phyloP scores from a whole-genome alignment of 495 filamentous ascomycete genomes.

The Astrothelium macrocarpum region DNA sequence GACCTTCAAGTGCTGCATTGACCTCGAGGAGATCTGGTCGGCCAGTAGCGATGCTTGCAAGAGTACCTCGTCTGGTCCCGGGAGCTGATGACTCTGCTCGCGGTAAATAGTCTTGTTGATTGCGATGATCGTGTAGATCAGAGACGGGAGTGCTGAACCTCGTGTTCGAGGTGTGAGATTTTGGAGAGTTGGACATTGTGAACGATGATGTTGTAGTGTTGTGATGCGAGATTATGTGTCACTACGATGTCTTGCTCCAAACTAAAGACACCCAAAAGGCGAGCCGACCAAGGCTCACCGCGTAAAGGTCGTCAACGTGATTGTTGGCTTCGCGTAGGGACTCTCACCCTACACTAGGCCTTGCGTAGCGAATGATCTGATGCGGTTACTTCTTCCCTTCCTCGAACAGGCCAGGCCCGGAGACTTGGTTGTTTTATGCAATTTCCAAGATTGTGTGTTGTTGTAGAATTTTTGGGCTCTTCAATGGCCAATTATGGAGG shows the following conservation, averaged over 20 bases:
- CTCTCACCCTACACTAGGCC: conserved; percentile 39
- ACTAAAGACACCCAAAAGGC: conserved; percentile 12
- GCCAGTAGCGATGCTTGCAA: conserved; percentile 29
- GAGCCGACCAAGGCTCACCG: conserved; percentile 35
- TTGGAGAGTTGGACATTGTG: conserved; percentile 45
- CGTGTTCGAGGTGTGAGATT: conserved; percentile 49
- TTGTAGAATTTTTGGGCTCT: conserved; percentile 14
- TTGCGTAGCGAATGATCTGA: neutral
- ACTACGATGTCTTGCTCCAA: conserved; percentile 11
- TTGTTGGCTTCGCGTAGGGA: conserved; percentile 34
- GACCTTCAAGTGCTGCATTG: conserved; percentile 42
- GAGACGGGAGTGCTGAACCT: conserved; percentile 70
- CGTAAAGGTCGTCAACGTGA: conserved; percentile 28
- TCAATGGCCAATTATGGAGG: conserved; percentile 81
- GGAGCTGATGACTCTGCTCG: conserved; percentile 43
- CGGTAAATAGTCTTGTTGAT: conserved; percentile 60
- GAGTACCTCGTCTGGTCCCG: conserved; percentile 30
- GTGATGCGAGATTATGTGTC: conserved; percentile 4
- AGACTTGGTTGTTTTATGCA: neutral
- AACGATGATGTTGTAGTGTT: neutral
- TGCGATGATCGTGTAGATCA: conserved; percentile 87
- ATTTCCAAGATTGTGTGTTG: neutral
- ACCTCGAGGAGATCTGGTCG: conserved; percentile 41
- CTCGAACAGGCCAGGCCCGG: neutral
- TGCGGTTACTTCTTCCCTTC: neutral